Conservation (phyloP, 805 yeast species). For the Candida ortonii region DNA sequence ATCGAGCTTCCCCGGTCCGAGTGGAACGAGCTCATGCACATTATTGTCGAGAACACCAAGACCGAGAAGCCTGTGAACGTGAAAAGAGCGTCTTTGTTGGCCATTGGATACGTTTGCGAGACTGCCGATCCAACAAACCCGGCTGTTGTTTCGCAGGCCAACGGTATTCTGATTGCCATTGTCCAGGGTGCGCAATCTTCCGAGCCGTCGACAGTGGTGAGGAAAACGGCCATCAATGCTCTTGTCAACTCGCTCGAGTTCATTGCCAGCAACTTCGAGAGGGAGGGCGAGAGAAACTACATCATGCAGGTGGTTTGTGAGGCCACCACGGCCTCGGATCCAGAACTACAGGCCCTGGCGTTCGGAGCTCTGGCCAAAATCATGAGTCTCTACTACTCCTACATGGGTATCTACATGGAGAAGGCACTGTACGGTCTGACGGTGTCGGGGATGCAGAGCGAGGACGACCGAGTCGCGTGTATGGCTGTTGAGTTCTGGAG, state of each 20-base stretch:
- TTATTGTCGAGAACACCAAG: conserved; percentile 82
- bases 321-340: conserved; percentile 87
- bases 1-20: conserved; percentile 84
- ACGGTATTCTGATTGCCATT: conserved; percentile 90
- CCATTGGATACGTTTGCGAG: conserved; percentile 96
- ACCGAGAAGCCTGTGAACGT: conserved; percentile 72
- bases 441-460: conserved; percentile 84
- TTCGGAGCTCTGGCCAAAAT: conserved; percentile 93
- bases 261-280: conserved; percentile 81
- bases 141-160: conserved; percentile 77
- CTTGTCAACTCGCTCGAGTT: conserved; percentile 87
- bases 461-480: conserved; percentile 83
- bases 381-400: conserved; percentile 82
- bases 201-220: conserved; percentile 71
- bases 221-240: conserved; percentile 89
- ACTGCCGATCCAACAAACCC: conserved; percentile 81
- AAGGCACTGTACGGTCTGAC: conserved; percentile 90
- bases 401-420: conserved; percentile 96
- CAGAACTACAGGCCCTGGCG: conserved; percentile 86
- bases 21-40: conserved; percentile 85
- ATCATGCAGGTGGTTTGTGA: conserved; percentile 99
- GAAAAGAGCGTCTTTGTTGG: conserved; percentile 80
- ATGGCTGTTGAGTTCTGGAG: conserved; percentile 99
- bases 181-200: conserved; percentile 91
- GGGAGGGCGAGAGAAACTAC: conserved; percentile 93